Conservation (phyloP, 2,329 filamentous ascomycete species). For the Talaromyces sp. region DNA sequence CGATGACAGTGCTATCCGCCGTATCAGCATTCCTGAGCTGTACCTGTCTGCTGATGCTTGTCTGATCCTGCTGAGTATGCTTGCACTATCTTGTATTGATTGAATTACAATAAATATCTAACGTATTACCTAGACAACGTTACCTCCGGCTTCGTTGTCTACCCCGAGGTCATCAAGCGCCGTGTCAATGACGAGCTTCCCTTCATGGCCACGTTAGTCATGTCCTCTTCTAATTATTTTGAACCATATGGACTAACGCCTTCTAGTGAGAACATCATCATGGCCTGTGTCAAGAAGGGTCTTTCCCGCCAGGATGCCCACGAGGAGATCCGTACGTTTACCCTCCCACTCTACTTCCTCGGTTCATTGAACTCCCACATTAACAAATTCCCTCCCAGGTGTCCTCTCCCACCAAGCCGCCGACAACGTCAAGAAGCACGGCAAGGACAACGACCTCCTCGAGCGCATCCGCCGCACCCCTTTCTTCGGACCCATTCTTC, state of each 20-base stretch:
- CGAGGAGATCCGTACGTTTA: slow-evolving; percentile 71
- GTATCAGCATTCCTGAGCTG: slow-evolving; percentile 61
- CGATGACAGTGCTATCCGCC: slow-evolving; percentile 73
- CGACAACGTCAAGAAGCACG: slow-evolving; percentile 70
- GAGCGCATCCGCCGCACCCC: slow-evolving; percentile 71
- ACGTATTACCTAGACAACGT: slow-evolving; percentile 62
- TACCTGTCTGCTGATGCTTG: slow-evolving; percentile 69
- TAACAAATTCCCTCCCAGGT: slow-evolving; percentile 28
- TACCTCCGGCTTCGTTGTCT: slow-evolving; percentile 71
- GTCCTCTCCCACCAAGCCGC: slow-evolving; percentile 78
- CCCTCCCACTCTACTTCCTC: not conserved
- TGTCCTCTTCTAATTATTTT: not conserved
- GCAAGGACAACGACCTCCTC: slow-evolving; percentile 78
- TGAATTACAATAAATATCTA: not conserved
- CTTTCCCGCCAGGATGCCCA: slow-evolving; percentile 78
- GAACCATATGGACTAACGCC: slow-evolving; percentile 19
- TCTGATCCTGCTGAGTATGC: slow-evolving; percentile 41
- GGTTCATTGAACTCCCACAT: not conserved
- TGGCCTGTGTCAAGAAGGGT: slow-evolving; percentile 73
- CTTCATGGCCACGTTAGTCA: slow-evolving; percentile 73
- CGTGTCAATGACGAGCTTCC: slow-evolving; percentile 76
- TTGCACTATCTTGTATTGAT: slow-evolving; percentile 7
- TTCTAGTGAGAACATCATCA: slow-evolving; percentile 60
- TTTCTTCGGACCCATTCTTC: slow-evolving; percentile 74
- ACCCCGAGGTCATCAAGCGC: slow-evolving; percentile 70